Percentiles rank a stretch among this genome's conserved stretches.
Evolutionary conservation across 2,329 filamentous ascomycete genomes (phyloP).

Genomic region (Ascocoryne sarcoides): DNA sequence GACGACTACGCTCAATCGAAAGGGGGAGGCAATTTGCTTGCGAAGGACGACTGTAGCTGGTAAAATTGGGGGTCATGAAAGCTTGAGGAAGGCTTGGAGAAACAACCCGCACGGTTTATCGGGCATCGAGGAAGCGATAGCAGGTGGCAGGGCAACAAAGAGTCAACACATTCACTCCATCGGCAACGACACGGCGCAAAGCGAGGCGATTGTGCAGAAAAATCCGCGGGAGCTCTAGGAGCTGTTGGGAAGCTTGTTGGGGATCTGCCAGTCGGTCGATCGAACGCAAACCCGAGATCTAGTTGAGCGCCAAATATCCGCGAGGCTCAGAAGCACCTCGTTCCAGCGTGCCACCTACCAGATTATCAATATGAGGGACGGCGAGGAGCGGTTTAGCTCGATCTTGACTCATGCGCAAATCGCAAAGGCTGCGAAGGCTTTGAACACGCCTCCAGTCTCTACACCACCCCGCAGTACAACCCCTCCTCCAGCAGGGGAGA

Average conservation of each 20-base stretch:
- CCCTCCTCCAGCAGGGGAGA: constrained; percentile 24
- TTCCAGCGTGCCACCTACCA: background rate
- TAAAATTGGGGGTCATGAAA: constrained; percentile 6
- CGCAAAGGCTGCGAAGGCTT: constrained; percentile 17
- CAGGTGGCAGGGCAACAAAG: constrained; percentile 23
- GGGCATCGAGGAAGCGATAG: constrained; percentile 10
- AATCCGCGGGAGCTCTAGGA: background rate
- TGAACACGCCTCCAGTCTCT: constrained; percentile 23
- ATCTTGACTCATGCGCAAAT: constrained; percentile 18
- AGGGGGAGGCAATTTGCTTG: constrained; percentile 5
- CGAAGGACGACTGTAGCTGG: constrained; percentile 10
- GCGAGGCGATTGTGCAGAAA: constrained; percentile 1
- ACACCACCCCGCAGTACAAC: constrained; percentile 26
- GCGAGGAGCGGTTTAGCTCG: constrained; percentile 21
- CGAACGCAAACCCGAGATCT: background rate
- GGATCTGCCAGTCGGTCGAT: background rate
- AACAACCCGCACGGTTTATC: constrained; percentile 3
- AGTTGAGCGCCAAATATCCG: constrained; percentile 1
- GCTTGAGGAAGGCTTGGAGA: constrained; percentile 8
- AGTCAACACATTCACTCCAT: constrained; percentile 10
- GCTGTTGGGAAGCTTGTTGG: background rate
- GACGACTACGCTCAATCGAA: constrained; percentile 4
- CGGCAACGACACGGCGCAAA: constrained; percentile 2
- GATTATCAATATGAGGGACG: constrained; percentile 20
- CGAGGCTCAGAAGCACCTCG: background rate